Conservation (phyloP, 83 land plant species). For the Picea engelmannii region DNA sequence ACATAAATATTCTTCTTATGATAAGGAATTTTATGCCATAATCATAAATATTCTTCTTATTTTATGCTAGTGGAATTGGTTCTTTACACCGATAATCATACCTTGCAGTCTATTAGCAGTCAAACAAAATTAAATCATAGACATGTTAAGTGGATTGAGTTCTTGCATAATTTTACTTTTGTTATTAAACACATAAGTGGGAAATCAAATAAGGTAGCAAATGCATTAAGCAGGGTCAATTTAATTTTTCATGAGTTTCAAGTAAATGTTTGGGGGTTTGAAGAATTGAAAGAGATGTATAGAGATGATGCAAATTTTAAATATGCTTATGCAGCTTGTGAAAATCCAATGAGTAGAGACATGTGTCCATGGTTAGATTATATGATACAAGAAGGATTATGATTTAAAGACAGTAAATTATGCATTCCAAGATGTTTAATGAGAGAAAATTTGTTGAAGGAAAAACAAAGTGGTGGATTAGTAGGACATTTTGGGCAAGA, state of each 20-base stretch:
- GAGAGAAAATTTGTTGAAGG: background rate
- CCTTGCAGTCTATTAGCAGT: background rate
- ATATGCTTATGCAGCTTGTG: background rate
- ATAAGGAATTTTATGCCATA: too few species aligned
- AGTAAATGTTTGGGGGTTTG: background rate
- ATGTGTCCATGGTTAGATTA: background rate
- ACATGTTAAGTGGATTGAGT: background rate
- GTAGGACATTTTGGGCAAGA: too few species aligned
- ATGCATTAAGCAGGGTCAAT: background rate
- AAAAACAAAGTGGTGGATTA: too few species aligned
- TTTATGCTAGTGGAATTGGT: too few species aligned
- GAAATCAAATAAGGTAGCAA: too few species aligned
- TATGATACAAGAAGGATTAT: background rate
- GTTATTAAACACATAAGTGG: background rate
- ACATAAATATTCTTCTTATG: too few species aligned
- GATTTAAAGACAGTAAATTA: background rate
- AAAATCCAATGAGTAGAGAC: background rate
- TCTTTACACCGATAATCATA: background rate
- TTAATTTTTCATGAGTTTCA: background rate
- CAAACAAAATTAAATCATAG: background rate
- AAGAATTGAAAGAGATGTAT: background rate
- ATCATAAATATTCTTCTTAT: too few species aligned
- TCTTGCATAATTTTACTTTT: background rate
- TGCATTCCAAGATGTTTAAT: background rate
- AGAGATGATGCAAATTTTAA: background rate